These are phyloP conservation scores for Fusarium sp. DNA, from an alignment of 2,329 filamentous ascomycete species.

Conservation along the genomic window DNA sequence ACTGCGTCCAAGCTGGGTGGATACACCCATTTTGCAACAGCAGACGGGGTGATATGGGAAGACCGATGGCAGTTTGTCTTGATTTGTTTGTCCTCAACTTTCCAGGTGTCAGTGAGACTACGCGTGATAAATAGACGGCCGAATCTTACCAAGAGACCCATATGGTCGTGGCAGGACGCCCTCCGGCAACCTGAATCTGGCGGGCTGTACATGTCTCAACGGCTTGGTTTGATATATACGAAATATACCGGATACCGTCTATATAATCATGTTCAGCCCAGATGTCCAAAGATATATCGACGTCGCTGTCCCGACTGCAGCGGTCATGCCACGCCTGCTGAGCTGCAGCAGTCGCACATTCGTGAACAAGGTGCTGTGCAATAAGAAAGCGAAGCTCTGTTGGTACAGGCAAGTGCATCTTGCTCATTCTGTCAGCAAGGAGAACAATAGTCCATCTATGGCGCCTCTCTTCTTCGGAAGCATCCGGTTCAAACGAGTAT, in stretches of 20 bases:
- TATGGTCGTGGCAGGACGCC: background rate
- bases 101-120: background rate
- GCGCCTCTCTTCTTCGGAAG: background rate
- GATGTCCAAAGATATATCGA: background rate
- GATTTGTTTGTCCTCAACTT: background rate
- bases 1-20: background rate
- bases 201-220: background rate
- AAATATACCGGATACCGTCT: background rate
- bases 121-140: background rate
- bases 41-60: background rate
- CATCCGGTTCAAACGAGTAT: background rate
- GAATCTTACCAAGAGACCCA: background rate
- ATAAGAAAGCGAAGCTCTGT: background rate
- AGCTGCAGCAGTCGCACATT: background rate
- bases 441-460: background rate
- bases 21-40: background rate
- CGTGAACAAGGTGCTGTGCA: background rate
- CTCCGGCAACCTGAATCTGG: background rate
- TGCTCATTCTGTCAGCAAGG: background rate
- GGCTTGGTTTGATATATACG: background rate
- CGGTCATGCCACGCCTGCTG: background rate
- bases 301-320: background rate
- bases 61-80: background rate
- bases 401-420: background rate
- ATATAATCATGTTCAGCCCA: background rate